Base-by-base conservation (phyloP, 2,329 filamentous ascomycete species). In the Annulohypoxylon truncatum region DNA sequence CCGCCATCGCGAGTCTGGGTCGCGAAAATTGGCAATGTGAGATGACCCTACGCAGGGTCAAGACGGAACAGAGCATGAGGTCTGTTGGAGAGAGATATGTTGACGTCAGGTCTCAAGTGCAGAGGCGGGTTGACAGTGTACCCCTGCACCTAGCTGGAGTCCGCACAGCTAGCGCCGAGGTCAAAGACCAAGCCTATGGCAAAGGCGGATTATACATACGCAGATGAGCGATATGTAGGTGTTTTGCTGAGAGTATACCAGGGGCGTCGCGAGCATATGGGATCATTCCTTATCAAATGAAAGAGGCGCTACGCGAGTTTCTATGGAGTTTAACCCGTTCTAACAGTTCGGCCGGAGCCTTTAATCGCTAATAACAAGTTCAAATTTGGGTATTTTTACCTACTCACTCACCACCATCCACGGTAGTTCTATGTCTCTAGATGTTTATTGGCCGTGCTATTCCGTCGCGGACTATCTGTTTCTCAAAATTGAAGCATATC, bases 111-210 rank as follows among this genome's bases (percentile, higher is more conserved):
- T 79, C 82, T 13, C 80, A 77, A 18, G 80, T 86, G 2, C 86
- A 89, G 76, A 83, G 81, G 64, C 79, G 82, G 38, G 80, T 90
- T 5, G 88, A 90, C 64, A 81, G 81, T 57, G 79, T 90, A 2
- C 89, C 89, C 2, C 71, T 89, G 47, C 87, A 90, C 73, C 80
- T 80, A 71, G 80, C 84, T 2, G 89, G 89, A 0, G 81, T 92
- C 44, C 81, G 89, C 54, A 86, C 83, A 7, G 78, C 82, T 10
- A 77, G 79, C 1, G 81, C 79, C 7, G 77, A 79, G 26, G 73
- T 82, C 73, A 81, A 81, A 68, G 87, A 90, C 68, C 79, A 79
- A 47, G 77, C 77, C 1, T 80, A 82, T 60, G 84, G 84, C 1
- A 82, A 77, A 20, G 85, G 85, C 0, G 85, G 85, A 0, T 73